Base-by-base conservation (phyloP, 768 basidiomycete species). In the Suillus subalutaceus region DNA sequence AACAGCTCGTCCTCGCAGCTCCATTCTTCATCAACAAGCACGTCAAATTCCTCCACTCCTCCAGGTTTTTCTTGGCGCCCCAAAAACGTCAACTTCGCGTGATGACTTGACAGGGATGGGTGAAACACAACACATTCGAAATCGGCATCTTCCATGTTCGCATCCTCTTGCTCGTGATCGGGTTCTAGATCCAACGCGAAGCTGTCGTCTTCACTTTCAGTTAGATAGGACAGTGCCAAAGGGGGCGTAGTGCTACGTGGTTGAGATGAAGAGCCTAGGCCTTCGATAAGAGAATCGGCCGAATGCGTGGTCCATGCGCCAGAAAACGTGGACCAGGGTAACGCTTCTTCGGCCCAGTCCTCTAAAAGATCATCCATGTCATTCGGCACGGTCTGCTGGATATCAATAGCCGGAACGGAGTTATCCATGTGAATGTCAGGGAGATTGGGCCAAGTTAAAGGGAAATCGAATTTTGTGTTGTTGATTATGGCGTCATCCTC, bases 251-350 rank as follows among this genome's bases (percentile, higher is more conserved):
- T 63, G 59, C 67, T 71, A 52, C 67, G 59, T 65, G 68, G 61
- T 65, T 37, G 26, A 30, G 67, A 72, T 60, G 68, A 66, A 56
- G 66, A 26, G 57, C 46, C 52, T 43, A 41, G 55, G 64, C 63
- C 57, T 16, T 60, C 37, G 71, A 77, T 73, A 76, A 74, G 76
- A 65, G 69, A 74, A 69, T 65, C 63, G 26, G 67, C 68, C 62
- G 69, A 73, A 61, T 66, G 66, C 64, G 32, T 57, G 56, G 57
- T 71, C 38, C 43, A 62, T 41, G 38, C 56, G 35, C 56, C 63
- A 26, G 52, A 23, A 37, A 43, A 64, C 40, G 40, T 60, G 63
- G 37, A 20, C 63, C 30, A 37, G n/a, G 23, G 23, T 35, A 23
- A 41, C 6, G 41, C 68, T 48, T 66, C 69, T 32, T 67, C 69